These are phyloP conservation scores for Teunomyces barrocoloradensis DNA, from an alignment of 805 yeast genomes.

Conservation along the genomic window DNA sequence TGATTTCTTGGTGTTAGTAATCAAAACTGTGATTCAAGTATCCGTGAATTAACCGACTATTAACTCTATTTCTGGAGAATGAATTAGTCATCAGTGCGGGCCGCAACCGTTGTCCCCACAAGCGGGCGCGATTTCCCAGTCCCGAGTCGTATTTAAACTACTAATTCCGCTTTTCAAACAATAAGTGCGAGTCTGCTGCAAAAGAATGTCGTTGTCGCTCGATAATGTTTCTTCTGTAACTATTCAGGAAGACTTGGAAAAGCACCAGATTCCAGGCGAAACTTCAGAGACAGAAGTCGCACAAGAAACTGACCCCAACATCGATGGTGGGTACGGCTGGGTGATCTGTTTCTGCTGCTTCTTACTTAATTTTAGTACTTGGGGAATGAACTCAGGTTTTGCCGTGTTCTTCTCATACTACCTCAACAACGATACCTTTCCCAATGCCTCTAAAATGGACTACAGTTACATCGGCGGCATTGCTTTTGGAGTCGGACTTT, in stretches of 20 bases:
- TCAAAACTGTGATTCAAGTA: too few relatives aligned
- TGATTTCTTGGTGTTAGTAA: too few relatives aligned
- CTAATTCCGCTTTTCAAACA: background rate
- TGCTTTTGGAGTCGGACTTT: conserved; percentile 21
- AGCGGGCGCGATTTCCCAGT: background rate
- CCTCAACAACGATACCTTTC: conserved; percentile 17
- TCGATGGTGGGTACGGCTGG: conserved; percentile 27
- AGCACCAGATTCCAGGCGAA: background rate
- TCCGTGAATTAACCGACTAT: background rate
- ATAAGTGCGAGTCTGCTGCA: background rate
- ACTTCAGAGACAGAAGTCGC: background rate
- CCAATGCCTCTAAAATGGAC: conserved; percentile 21
- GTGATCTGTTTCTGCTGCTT: conserved; percentile 18
- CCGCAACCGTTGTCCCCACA: background rate
- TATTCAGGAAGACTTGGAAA: background rate
- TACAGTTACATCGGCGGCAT: conserved; percentile 24
- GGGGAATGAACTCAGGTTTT: conserved; percentile 28
- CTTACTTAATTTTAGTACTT: conserved; percentile 20
- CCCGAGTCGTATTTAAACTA: background rate
- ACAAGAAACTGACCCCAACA: conserved; percentile 3
- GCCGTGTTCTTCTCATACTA: conserved; percentile 22
- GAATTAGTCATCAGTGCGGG: background rate
- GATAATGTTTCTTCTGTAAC: background rate
- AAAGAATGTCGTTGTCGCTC: background rate
- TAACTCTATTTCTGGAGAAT: background rate